phyloP scores from a whole-genome alignment of 208 protist species.

The Trypanosoma lewisi region DNA sequence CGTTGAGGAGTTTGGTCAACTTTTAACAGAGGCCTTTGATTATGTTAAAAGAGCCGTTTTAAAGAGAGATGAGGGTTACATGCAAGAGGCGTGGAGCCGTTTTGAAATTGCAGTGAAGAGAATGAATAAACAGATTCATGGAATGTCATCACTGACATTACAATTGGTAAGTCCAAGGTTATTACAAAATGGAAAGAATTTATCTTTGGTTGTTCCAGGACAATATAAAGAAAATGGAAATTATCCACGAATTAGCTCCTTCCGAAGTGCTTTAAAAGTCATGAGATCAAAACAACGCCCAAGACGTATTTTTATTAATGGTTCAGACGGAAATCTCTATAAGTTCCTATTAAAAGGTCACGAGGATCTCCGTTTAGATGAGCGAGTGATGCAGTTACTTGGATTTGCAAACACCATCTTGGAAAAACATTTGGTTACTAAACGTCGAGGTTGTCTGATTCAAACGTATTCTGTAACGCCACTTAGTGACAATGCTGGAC shows the following conservation, averaged over 20 bases:
- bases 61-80: slow-evolving; percentile 74
- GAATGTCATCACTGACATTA: slow-evolving; percentile 95
- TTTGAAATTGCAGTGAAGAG: slow-evolving; percentile 96
- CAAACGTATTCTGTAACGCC: slow-evolving; percentile 98
- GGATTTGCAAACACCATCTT: slow-evolving; percentile 99
- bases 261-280: slow-evolving; percentile 88
- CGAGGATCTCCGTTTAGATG: slow-evolving; percentile 98
- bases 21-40: slow-evolving; percentile 56
- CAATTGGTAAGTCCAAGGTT: slow-evolving; percentile 92
- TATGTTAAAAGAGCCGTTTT: slow-evolving; percentile 83
- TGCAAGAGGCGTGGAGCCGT: slow-evolving; percentile 95
- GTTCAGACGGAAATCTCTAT: slow-evolving; percentile 96
- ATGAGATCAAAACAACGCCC: slow-evolving; percentile 99
- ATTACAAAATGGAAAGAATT: slow-evolving; percentile 87
- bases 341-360: slow-evolving; percentile 99
- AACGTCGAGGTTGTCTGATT: slow-evolving; percentile 88
- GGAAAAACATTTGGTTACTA: slow-evolving; percentile 90
- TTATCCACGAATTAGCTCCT: slow-evolving; percentile 79
- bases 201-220: slow-evolving; percentile 98
- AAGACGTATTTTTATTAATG: slow-evolving; percentile 95
- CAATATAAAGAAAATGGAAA: slow-evolving; percentile 88
- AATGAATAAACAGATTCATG: slow-evolving; percentile 95
- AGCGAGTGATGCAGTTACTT: slow-evolving; percentile 99
- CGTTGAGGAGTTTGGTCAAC: slow-evolving; percentile 71
- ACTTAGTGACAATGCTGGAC: slow-evolving; percentile 98